phyloP scores from a whole-genome alignment of 148 eudicot species.

The Rhododendron griersonianum region DNA sequence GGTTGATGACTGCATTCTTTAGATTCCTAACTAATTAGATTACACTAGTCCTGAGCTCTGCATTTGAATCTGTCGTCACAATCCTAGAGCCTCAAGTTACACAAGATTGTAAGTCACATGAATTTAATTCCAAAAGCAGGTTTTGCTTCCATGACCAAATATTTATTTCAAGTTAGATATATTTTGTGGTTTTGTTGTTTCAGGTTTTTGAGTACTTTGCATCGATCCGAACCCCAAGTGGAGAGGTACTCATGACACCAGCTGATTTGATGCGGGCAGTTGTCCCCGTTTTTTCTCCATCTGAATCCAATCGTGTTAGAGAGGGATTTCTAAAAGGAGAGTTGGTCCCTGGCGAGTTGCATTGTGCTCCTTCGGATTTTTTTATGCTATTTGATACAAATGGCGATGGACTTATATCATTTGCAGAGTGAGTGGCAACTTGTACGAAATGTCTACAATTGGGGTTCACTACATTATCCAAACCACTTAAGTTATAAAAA shows the following conservation, averaged over 20 bases:
- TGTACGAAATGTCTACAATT: neutral
- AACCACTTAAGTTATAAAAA: slow-evolving; percentile 67
- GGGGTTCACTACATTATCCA: slow-evolving; percentile 46
- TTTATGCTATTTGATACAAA: slow-evolving; percentile 91
- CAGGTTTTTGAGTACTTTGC: slow-evolving; percentile 98
- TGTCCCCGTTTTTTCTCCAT: slow-evolving; percentile 85
- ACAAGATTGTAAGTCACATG: neutral
- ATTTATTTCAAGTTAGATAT: neutral
- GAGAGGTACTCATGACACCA: slow-evolving; percentile 76
- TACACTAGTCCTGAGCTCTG: too few species aligned
- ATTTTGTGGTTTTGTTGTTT: neutral
- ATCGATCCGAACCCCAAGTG: slow-evolving; percentile 34
- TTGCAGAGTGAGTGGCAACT: slow-evolving; percentile 59
- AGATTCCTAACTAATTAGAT: too few species aligned
- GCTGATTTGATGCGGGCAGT: slow-evolving; percentile 89
- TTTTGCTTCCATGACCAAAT: neutral
- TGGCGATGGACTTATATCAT: slow-evolving; percentile 79
- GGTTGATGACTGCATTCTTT: too few species aligned
- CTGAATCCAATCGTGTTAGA: slow-evolving; percentile 60
- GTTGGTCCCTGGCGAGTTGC: slow-evolving; percentile 42
- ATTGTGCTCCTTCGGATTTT: slow-evolving; percentile 67
- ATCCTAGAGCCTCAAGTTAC: too few species aligned
- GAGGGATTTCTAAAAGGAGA: slow-evolving; percentile 73
- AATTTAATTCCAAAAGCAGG: neutral
- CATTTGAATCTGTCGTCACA: too few species aligned